Base-by-base conservation (phyloP, 1,284 basidiomycete genomes). In the Macrocystidia cucumis region DNA sequence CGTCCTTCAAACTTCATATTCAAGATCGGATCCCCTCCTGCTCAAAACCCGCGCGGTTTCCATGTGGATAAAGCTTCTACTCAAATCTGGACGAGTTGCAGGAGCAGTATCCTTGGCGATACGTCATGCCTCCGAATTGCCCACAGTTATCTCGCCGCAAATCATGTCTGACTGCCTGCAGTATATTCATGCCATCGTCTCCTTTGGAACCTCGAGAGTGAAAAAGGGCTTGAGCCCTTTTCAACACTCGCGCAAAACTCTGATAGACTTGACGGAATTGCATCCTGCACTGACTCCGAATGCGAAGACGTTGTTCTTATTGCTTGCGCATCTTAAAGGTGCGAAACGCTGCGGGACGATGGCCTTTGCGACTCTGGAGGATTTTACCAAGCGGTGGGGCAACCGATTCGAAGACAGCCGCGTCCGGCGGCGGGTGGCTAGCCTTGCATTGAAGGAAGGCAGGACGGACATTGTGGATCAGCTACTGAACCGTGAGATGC, bases 401-500 rank as follows among this genome's bases (percentile, higher is more conserved):
- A 32, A 50, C 16, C 50, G 49, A 13, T 57, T 78, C 7, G 65
- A 72, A 44, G 74, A 81, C 54, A 58, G 63, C 34, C 57, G 64
- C 13, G 81, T 86, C 11, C 65, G 69, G 44, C 67, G 73, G 36
- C 70, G 77, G 20, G 52, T 83, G 30, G 66, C 65, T 4, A 56
- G 52, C 14, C 60, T 79, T 28, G 79, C 77, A 28, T 46, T 74
- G 32, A 79, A 78, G 51, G 73, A 83, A 56, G 72, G 76, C 8
- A 65, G 72, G 23, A 46, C 61, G 36, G 69, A 69, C 42, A 65
- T 79, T 35, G 67, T 69, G 16, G 45, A 56, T 32, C 47, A 49
- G 35, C 58, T 71, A 48, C 42, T 62, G 34, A 38, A 41, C 18
- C 41, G 44, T 24, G 61, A 60, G 44, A 39, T 39, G 34, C 39